These are phyloP conservation scores for Ophiocordyceps robertsii DNA, from an alignment of 2,329 filamentous ascomycete species.

Conservation along the genomic window DNA sequence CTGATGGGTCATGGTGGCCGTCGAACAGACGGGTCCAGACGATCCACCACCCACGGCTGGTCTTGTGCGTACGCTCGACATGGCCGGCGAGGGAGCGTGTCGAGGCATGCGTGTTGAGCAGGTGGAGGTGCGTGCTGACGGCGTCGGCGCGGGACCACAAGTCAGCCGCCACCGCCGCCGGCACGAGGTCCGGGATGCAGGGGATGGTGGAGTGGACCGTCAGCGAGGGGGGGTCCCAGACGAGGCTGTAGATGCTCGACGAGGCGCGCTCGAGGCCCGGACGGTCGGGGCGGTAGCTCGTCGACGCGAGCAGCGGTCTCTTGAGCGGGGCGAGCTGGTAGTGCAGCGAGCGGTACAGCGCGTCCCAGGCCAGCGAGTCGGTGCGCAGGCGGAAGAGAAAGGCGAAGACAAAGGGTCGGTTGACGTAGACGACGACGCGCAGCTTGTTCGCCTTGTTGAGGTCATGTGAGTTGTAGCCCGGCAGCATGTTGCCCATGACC, in stretches of 20 bases:
- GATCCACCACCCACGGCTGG: conserved; percentile 55
- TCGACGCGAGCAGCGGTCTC: conserved; percentile 42
- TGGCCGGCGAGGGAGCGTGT: conserved; percentile 30
- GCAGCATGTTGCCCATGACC: conserved; percentile 18
- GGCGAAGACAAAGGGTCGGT: conserved; percentile 63
- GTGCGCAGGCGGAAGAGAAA: conserved; percentile 54
- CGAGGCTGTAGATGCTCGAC: conserved; percentile 40
- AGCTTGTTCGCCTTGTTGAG: conserved; percentile 42
- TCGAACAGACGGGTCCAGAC: conserved; percentile 48
- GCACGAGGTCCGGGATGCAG: conserved; percentile 42
- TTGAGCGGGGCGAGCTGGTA: conserved; percentile 46
- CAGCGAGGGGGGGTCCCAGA: conserved; percentile 45
- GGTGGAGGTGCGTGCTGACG: conserved; percentile 49
- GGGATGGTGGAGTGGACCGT: conserved; percentile 51
- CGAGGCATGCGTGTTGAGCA: conserved; percentile 40
- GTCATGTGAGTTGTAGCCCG: conserved; percentile 27
- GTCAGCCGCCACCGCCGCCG: conserved; percentile 9
- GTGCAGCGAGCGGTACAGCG: conserved; percentile 46
- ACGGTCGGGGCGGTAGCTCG: conserved; percentile 33
- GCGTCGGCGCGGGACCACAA: conserved; percentile 49
- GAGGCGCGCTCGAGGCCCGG: conserved; percentile 1
- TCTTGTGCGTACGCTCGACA: conserved; percentile 51
- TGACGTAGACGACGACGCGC: conserved; percentile 59
- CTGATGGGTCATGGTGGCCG: conserved; percentile 9
- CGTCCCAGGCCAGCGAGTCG: conserved; percentile 40